Evolutionary conservation across 306 rosid genomes (phyloP).

Genomic region (Cyamopsis tetragonoloba): DNA sequence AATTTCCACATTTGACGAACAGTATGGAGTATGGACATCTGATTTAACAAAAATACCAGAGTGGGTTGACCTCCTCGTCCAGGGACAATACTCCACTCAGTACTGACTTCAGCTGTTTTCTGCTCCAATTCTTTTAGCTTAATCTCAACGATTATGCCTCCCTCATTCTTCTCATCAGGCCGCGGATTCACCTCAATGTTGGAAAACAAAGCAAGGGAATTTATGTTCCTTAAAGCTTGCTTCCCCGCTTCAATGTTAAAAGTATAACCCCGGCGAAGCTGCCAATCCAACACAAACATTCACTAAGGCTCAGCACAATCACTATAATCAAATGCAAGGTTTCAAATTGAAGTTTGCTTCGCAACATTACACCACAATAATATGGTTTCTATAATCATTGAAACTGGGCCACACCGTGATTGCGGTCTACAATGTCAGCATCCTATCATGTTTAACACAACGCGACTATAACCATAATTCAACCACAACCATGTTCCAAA

Average conservation of each 20-base stretch:
- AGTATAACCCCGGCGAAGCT: constrained; percentile 64
- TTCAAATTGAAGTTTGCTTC: too few species aligned
- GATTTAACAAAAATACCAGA: constrained; percentile 39
- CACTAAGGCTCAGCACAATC: constrained; percentile 19
- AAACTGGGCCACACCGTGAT: too few species aligned
- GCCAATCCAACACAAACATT: constrained; percentile 26
- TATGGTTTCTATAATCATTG: too few species aligned
- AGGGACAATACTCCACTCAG: constrained; percentile 82
- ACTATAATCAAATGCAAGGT: too few species aligned
- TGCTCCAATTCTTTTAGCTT: constrained; percentile 71
- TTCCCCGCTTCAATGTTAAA: constrained; percentile 79
- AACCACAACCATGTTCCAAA: background rate
- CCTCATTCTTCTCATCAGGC: constrained; percentile 76
- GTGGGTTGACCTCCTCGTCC: constrained; percentile 80
- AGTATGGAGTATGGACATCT: background rate
- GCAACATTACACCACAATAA: too few species aligned
- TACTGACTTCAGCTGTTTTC: constrained; percentile 65
- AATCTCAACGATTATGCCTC: constrained; percentile 73
- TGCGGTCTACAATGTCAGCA: too few species aligned
- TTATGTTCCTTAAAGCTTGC: constrained; percentile 74
- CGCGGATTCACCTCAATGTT: constrained; percentile 78
- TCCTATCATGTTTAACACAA: too few species aligned
- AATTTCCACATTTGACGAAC: background rate
- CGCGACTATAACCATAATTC: too few species aligned
- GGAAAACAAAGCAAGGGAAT: constrained; percentile 64